A percentile compares a stretch with the other conserved stretches of the same genome.
phyloP scores from a whole-genome alignment of 305 asterid species.

The Fraxinus albicans region DNA sequence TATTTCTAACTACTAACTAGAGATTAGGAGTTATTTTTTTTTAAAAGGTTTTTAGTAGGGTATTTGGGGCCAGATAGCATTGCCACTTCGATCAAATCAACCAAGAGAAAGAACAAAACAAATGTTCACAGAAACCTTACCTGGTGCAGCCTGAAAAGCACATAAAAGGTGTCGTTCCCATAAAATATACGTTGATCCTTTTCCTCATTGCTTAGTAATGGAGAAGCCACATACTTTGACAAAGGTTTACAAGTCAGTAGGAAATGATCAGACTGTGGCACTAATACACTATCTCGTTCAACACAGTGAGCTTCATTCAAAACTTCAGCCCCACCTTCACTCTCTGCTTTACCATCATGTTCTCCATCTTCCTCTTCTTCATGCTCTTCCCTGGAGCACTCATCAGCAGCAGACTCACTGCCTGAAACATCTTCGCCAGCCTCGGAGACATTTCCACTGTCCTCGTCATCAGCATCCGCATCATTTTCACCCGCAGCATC shows the following conservation, averaged over 20 bases:
- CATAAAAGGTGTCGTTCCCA: constrained; percentile 86
- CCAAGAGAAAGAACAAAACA: not conserved
- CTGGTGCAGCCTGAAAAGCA: constrained; percentile 95
- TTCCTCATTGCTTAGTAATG: constrained; percentile 39
- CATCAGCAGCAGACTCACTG: constrained; percentile 92
- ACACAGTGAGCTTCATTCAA: constrained; percentile 38
- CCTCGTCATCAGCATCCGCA: constrained; percentile 65
- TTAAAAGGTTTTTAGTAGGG: not conserved
- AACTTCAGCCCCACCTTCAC: constrained; percentile 95
- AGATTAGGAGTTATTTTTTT: not conserved
- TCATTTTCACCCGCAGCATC: constrained; percentile 75
- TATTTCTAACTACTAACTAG: not conserved
- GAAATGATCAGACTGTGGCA: constrained; percentile 66
- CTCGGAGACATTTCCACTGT: constrained; percentile 79
- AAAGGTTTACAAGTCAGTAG: constrained; percentile 77
- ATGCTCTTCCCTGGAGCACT: constrained; percentile 76
- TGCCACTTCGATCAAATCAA: not conserved
- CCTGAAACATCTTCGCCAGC: constrained; percentile 87
- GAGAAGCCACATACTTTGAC: constrained; percentile 60
- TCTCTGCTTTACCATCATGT: constrained; percentile 76
- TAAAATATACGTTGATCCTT: constrained; percentile 58
- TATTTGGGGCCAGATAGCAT: not conserved
- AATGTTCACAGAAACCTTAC: constrained; percentile 34
- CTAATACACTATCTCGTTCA: constrained; percentile 24
- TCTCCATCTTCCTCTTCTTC: constrained; percentile 86